Base-by-base conservation (phyloP, 2,329 filamentous ascomycete species). In the Huntiella abstrusa region DNA sequence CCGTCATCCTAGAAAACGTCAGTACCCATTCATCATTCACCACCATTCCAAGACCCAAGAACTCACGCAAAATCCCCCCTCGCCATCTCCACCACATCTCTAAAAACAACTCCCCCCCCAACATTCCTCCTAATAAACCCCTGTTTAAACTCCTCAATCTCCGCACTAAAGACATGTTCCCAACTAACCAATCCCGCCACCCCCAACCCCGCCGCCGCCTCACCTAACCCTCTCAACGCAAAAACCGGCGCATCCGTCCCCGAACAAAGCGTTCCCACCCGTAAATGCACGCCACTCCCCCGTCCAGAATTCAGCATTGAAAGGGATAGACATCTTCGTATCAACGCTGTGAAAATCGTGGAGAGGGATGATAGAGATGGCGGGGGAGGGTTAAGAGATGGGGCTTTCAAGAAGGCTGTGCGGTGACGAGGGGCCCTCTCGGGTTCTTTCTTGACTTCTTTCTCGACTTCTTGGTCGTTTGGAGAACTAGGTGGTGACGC, bases 241-340 rank as follows among this genome's bases (percentile, higher is more conserved):
- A 86, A 64, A 2, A 88, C 60, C 0, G 83, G 83, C 4, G 75
- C 75, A 53, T 88, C 83, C 0, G 83, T 87, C 0, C 83, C 83
- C 1, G 81, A 86, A 56, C 81, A 87, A 64, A 86, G 74, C 0
- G 83, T 88, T 0, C 70, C 80, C 19, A 86, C 57, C n/a, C 56
- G 56, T 42, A 66, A 52, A 10, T 53, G 37, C 6, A 59, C 49
- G 3, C 55, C 55, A 2, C 10, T 5, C 1, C 35, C 35, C 5
- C 10, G 22, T 28, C 22, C 22, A 8, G 22, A 28, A 28, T 28
- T 1, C 5, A 28, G 22, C 22, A 28, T 28, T 28, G 22, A 6
- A 28, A 28, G 22, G 22, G 22, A 28, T 7, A 28, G 22, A 28
- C 22, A 28, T 28, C 22, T 28, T 8, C 22, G 22, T 6, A 28